Percentiles rank a stretch among this genome's conserved stretches.
Evolutionary conservation across 2,329 filamentous ascomycete species (phyloP).

Genomic region (Metarhizium rileyi): DNA sequence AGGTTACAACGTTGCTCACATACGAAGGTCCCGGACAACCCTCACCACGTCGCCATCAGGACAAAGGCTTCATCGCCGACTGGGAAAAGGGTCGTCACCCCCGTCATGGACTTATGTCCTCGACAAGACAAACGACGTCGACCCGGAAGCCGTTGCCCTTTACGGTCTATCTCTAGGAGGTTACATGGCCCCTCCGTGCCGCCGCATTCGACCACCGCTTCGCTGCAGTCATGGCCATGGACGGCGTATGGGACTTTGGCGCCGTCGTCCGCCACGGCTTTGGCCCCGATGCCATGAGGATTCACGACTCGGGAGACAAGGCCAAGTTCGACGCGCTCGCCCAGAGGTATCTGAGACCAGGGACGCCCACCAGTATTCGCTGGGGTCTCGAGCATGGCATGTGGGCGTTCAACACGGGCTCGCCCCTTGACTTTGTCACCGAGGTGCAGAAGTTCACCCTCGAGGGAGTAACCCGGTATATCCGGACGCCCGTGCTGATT

Average conservation of each 20-base stretch:
- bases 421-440: constrained; percentile 13
- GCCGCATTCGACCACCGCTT: constrained; percentile 35
- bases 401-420: constrained; percentile 17
- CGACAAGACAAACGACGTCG: constrained; percentile 16
- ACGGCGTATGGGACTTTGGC: constrained; percentile 27
- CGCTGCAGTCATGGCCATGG: constrained; percentile 28
- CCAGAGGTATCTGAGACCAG: neutral
- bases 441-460: constrained; percentile 10
- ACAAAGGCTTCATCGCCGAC: constrained; percentile 33
- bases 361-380: constrained; percentile 9
- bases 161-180: constrained; percentile 33
- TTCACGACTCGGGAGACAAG: constrained; percentile 8
- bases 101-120: constrained; percentile 30
- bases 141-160: constrained; percentile 22
- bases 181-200: constrained; percentile 27
- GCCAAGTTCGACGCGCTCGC: constrained; percentile 13
- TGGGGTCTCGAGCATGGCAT: constrained; percentile 18
- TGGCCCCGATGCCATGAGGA: constrained; percentile 1
- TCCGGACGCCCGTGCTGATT: constrained; percentile 14
- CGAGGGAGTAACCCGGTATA: constrained; percentile 10
- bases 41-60: constrained; percentile 28
- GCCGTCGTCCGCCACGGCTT: constrained; percentile 2
- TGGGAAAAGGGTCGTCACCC: constrained; percentile 31
- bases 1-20: constrained; percentile 30
- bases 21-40: constrained; percentile 38